These are phyloP conservation scores for Globisporangium cylindrosporum DNA, from an alignment of 352 stramenopile genomes.

Conservation along the genomic window DNA sequence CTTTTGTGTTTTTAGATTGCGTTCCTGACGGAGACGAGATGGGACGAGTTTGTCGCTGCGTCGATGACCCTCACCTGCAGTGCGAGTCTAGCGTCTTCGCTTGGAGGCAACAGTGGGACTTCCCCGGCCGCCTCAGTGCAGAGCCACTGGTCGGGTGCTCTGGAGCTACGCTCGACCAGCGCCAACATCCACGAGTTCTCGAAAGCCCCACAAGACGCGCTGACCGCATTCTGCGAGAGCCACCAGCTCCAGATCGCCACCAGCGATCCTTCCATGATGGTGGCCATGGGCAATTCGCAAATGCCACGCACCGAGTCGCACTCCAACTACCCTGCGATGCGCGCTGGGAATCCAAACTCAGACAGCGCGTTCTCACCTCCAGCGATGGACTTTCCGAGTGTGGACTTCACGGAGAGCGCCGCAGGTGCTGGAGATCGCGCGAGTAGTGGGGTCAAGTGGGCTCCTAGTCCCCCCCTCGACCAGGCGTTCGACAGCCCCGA, in stretches of 20 bases:
- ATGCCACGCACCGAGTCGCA: background rate
- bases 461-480: background rate
- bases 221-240: slow-evolving; percentile 34
- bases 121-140: background rate
- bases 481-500: background rate
- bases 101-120: background rate
- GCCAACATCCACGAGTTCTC: slow-evolving; percentile 42
- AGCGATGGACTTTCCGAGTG: slow-evolving; percentile 2
- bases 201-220: slow-evolving; percentile 34
- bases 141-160: slow-evolving; percentile 29
- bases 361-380: background rate
- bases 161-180: slow-evolving; percentile 53
- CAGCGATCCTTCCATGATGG: background rate
- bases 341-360: background rate
- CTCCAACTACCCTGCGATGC: background rate
- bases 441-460: background rate
- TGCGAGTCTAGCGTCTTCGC: background rate
- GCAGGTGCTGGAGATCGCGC: background rate
- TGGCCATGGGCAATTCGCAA: background rate
- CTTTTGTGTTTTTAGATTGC: slow-evolving; percentile 35
- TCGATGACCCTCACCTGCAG: slow-evolving; percentile 41
- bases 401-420: slow-evolving; percentile 1
- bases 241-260: slow-evolving; percentile 5
- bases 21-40: slow-evolving; percentile 61
- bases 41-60: slow-evolving; percentile 46